phyloP scores from a whole-genome alignment of 2,329 filamentous ascomycete species.

The Coniochaeta sp. region DNA sequence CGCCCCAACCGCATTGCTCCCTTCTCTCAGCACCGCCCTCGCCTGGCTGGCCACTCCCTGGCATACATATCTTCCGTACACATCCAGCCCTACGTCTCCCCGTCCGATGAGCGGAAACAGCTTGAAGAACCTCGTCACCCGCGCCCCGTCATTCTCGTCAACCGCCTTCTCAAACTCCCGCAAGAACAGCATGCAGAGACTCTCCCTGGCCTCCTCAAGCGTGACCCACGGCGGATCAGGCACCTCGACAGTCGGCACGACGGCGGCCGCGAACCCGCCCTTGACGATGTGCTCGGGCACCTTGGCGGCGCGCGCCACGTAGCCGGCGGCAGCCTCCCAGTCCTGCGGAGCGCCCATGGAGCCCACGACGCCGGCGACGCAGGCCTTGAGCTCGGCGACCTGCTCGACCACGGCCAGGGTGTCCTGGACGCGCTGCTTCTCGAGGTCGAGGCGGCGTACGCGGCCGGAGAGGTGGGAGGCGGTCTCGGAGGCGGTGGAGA shows the following conservation, averaged over 20 bases:
- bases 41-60: slow-evolving; percentile 85
- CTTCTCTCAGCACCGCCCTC: slow-evolving; percentile 69
- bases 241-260: slow-evolving; percentile 92
- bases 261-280: slow-evolving; percentile 80
- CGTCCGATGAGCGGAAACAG: slow-evolving; percentile 90
- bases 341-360: slow-evolving; percentile 98
- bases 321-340: slow-evolving; percentile 93
- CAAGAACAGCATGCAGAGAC: slow-evolving; percentile 81
- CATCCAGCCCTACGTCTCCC: slow-evolving; percentile 81
- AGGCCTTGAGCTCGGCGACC: slow-evolving; percentile 93
- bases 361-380: slow-evolving; percentile 86
- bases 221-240: slow-evolving; percentile 86
- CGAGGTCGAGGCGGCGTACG: slow-evolving; percentile 80
- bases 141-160: slow-evolving; percentile 75
- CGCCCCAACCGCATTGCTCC: slow-evolving; percentile 36
- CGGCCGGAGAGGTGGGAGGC: slow-evolving; percentile 79
- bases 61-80: slow-evolving; percentile 93
- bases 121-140: slow-evolving; percentile 96
- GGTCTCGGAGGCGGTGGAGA: slow-evolving; percentile 76
- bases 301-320: slow-evolving; percentile 74
- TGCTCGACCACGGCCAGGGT: slow-evolving; percentile 91
- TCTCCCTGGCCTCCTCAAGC: slow-evolving; percentile 79
- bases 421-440: slow-evolving; percentile 85
- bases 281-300: slow-evolving; percentile 74
- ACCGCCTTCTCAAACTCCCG: slow-evolving; percentile 93